Percentiles rank a stretch among this genome's conserved stretches.
These are phyloP conservation scores for Discostella stelligeroides DNA, from an alignment of 108 stramenopile species.

Conservation along the genomic window DNA sequence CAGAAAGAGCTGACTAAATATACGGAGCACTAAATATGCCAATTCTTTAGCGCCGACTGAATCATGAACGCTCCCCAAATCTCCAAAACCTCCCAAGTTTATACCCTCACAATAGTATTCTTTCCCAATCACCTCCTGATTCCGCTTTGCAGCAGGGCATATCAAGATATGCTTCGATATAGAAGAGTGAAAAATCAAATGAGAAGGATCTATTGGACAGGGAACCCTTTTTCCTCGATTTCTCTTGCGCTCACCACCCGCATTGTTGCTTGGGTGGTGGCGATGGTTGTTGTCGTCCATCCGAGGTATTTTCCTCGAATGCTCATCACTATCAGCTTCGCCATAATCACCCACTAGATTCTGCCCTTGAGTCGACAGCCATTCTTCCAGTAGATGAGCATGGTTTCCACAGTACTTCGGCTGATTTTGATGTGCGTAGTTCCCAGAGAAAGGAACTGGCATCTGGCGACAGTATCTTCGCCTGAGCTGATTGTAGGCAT, in stretches of 20 bases:
- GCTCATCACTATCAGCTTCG: conserved; percentile 2
- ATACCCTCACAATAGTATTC: conserved; percentile 58
- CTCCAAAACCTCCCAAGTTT: conserved; percentile 76
- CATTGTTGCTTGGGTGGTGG: not conserved
- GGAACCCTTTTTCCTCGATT: conserved; percentile 72
- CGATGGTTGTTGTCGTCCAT: too few species aligned
- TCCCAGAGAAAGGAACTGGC: conserved; percentile 23
- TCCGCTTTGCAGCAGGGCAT: conserved; percentile 66
- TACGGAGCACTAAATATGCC: conserved; percentile 59
- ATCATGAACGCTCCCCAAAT: conserved; percentile 25
- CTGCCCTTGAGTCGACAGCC: conserved; percentile 48
- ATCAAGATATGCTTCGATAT: conserved; percentile 62
- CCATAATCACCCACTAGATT: conserved; percentile 1
- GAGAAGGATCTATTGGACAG: conserved; percentile 86
- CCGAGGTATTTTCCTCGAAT: not conserved
- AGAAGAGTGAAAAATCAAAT: conserved; percentile 69
- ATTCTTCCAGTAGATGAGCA: conserved; percentile 45
- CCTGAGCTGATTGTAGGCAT: conserved; percentile 61
- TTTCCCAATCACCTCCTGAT: conserved; percentile 39
- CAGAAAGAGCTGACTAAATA: conserved; percentile 60
- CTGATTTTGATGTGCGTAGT: conserved; percentile 6
- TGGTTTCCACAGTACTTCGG: conserved; percentile 51
- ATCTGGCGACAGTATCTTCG: conserved; percentile 70
- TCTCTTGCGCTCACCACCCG: conserved; percentile 1
- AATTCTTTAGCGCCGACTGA: conserved; percentile 54